phyloP scores from a whole-genome alignment of 768 basidiomycete genomes.

The Trametes meyenii region DNA sequence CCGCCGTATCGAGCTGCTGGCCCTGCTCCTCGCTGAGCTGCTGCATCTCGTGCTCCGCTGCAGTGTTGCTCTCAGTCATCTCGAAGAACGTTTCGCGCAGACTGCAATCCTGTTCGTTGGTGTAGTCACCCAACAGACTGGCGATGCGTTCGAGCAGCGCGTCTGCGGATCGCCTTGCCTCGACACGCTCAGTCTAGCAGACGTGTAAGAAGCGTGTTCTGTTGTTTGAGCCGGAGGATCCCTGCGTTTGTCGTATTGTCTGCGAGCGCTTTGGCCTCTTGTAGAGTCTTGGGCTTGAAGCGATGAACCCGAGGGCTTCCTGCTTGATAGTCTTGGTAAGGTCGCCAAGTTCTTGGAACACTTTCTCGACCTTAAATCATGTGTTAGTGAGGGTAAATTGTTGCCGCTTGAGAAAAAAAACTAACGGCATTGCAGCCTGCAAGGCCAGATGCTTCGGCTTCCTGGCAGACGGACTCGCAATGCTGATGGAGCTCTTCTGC shows the following conservation, averaged over 20 bases:
- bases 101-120: constrained; percentile 65
- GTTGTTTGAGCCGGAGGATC: constrained; percentile 62
- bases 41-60: constrained; percentile 53
- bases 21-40: constrained; percentile 53
- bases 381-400: background rate
- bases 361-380: constrained; percentile 51
- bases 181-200: constrained; percentile 68
- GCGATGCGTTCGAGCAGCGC: constrained; percentile 79
- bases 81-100: constrained; percentile 58
- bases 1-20: constrained; percentile 45
- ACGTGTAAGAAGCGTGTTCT: constrained; percentile 65
- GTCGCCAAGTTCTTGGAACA: constrained; percentile 58
- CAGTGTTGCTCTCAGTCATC: constrained; percentile 58
- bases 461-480: constrained; percentile 50
- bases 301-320: constrained; percentile 60
- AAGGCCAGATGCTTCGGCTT: constrained; percentile 47
- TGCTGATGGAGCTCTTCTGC: constrained; percentile 51
- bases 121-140: constrained; percentile 69
- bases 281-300: constrained; percentile 51
- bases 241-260: constrained; percentile 53
- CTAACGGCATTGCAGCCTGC: constrained; percentile 50
- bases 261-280: constrained; percentile 51
- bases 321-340: constrained; percentile 62
- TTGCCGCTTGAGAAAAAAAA: constrained; percentile 1
- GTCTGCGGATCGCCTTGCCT: constrained; percentile 67